These are phyloP conservation scores for Epichloe baconii DNA, from an alignment of 2,329 filamentous ascomycete species.

Conservation along the genomic window DNA sequence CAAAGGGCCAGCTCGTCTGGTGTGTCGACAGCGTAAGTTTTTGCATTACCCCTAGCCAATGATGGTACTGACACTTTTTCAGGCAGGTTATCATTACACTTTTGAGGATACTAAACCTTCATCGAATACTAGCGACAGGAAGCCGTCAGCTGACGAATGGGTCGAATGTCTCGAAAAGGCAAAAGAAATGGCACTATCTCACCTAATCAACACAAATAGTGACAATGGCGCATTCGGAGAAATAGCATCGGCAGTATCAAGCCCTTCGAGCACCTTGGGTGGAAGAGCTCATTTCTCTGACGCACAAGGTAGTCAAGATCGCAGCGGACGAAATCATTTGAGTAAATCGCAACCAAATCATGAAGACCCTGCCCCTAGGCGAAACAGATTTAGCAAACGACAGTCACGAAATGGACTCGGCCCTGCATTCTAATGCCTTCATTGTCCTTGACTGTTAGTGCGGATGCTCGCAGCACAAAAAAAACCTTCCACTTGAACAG, in stretches of 20 bases:
- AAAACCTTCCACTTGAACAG: background rate
- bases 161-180: slow-evolving; percentile 78
- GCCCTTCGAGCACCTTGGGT: slow-evolving; percentile 61
- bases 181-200: slow-evolving; percentile 68
- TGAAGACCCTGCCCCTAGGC: slow-evolving; percentile 39
- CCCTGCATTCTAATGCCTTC: slow-evolving; percentile 53
- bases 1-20: slow-evolving; percentile 82
- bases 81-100: slow-evolving; percentile 81
- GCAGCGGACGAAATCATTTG: slow-evolving; percentile 41
- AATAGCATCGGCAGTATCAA: slow-evolving; percentile 60
- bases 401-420: slow-evolving; percentile 92
- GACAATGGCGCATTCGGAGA: slow-evolving; percentile 55
- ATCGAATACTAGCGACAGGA: slow-evolving; percentile 43
- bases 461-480: background rate
- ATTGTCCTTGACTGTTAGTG: background rate
- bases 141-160: slow-evolving; percentile 76
- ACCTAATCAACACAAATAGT: slow-evolving; percentile 54
- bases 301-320: slow-evolving; percentile 34
- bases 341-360: slow-evolving; percentile 45
- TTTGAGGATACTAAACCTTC: slow-evolving; percentile 84
- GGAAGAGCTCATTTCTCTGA: slow-evolving; percentile 41
- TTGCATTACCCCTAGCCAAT: background rate
- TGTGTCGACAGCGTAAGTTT: slow-evolving; percentile 79
- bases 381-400: slow-evolving; percentile 73
- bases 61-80: slow-evolving; percentile 11